Evolutionary conservation across 2,329 filamentous ascomycete species (phyloP), one percentile per base, ranked within the genome.

Genomic region (Hypomyces perniciosus): DNA sequence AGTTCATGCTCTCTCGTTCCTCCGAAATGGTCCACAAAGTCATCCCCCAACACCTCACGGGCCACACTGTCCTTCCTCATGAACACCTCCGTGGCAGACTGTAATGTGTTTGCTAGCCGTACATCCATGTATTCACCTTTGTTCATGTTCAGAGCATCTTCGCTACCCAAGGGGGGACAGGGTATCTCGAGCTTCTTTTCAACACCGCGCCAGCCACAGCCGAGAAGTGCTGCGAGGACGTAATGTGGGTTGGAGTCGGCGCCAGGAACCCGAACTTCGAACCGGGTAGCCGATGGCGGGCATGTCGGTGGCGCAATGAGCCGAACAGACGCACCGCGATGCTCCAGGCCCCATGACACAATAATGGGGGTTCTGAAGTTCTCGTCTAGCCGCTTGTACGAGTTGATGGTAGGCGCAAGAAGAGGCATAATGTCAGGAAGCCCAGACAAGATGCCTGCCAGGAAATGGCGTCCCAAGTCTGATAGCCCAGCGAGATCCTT

Each of bases 361-460:
- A 91, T 96, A 5, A 99, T 92, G 0, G 93, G 93, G 0, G 93
- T 93, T 93, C 93, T 99, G 72, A 96, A 97, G 72, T 97, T 97
- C 74, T 99, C 93, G 3, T 99, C 93, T 1, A 99, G 79, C 4
- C 93, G 85, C 73, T 99, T 99, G 77, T 99, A 99, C 55, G 89
- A 95, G 77, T 99, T 99, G 64, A 99, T 81, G 1, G 90, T 99
- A 0, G 93, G 93, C 1, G 92, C 93, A 10, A 99, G 77, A 52
- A 97, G 76, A 1, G 93, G 93, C 93, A 99, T 99, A 58, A 97
- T 83, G 63, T 96, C 90, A 2, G 93, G 90, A 4, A 99, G 78
- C 9, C 92, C 93, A 27, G 89, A 85, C 0, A 99, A 78, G 2
- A 99, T 70, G 6, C 93, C 93, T 0, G 93, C 93, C 1, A 99